phyloP scores from a whole-genome alignment of 306 rosid genomes.

The Sicyos edulis region DNA sequence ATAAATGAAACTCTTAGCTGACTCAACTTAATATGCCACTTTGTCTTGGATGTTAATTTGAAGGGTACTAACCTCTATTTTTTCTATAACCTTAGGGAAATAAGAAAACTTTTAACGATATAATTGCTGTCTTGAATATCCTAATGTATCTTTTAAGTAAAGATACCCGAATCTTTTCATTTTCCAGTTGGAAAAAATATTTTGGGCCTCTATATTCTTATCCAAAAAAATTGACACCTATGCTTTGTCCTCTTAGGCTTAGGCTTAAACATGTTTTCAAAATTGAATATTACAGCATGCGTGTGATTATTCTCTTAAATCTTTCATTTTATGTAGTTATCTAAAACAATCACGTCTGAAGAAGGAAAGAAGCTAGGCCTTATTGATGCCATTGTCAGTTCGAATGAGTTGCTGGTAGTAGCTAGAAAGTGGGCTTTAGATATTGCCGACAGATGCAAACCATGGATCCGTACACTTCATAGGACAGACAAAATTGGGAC shows the following conservation, averaged over 20 bases:
- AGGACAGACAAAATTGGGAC: constrained; percentile 75
- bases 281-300: not conserved
- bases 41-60: not conserved
- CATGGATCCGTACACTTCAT: constrained; percentile 86
- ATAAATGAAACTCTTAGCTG: not conserved
- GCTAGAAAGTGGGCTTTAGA: constrained; percentile 78
- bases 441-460: constrained; percentile 64
- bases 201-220: constrained; percentile 10
- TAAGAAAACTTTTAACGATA: not conserved
- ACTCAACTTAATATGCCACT: not conserved
- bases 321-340: constrained; percentile 42
- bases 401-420: constrained; percentile 67
- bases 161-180: not conserved
- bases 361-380: constrained; percentile 94
- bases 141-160: not conserved
- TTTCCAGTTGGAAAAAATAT: not conserved
- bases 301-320: not conserved
- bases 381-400: constrained; percentile 65
- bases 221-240: not conserved
- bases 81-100: not conserved
- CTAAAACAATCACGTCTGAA: constrained; percentile 75
- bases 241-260: not conserved
- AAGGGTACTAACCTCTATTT: not conserved
- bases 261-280: not conserved
- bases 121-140: not conserved